A percentile compares a stretch with the other conserved stretches of the same genome.
Conservation (phyloP, 495 filamentous ascomycete species). For the Penicillium dipodomyicola region DNA sequence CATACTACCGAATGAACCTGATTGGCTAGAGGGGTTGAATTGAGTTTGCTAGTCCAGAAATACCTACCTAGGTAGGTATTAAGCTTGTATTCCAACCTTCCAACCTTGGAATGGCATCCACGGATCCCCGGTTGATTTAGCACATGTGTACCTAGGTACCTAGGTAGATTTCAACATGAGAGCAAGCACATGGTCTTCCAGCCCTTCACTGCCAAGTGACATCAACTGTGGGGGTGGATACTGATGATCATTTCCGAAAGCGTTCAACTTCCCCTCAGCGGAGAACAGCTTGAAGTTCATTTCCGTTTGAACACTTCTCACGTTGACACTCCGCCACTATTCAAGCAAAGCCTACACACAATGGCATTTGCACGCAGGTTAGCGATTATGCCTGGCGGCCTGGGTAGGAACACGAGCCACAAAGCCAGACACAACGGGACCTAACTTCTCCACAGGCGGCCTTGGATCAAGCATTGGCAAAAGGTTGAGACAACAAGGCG, state of each 20-base stretch:
- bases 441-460: constrained; percentile 28
- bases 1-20: neutral
- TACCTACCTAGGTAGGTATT: too few relatives aligned
- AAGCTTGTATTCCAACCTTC: neutral
- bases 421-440: constrained; percentile 10
- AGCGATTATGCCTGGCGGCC: constrained; percentile 40
- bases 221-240: neutral
- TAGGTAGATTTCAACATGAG: too few relatives aligned
- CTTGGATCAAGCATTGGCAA: constrained; percentile 41
- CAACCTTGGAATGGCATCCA: too few relatives aligned
- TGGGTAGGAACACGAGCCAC: constrained; percentile 30
- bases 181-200: too few relatives aligned
- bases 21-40: neutral
- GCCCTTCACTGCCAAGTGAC: neutral
- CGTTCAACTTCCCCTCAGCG: constrained; percentile 3
- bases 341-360: neutral
- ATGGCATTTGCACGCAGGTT: constrained; percentile 39
- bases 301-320: neutral
- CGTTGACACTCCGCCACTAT: neutral
- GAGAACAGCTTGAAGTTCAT: neutral
- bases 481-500: constrained; percentile 37
- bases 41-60: neutral
- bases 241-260: constrained; percentile 8
- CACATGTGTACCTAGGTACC: too few relatives aligned
- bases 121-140: too few relatives aligned